Conservation (phyloP, 2,329 filamentous ascomycete species). For the Leptodontidium sp. region DNA sequence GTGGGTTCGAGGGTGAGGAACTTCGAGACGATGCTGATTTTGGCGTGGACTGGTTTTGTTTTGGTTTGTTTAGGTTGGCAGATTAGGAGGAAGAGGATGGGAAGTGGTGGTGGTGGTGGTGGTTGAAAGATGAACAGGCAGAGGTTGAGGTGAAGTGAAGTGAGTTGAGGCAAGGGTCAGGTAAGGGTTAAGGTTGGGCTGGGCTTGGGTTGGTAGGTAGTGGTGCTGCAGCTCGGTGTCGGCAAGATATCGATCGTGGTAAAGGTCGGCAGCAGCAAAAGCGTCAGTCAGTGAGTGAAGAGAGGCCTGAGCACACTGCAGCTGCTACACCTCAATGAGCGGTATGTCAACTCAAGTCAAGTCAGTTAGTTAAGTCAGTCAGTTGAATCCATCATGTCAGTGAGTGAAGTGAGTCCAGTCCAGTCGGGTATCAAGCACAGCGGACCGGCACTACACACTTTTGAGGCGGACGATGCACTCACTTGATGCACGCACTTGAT, state of each 20-base stretch:
- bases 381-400: background rate
- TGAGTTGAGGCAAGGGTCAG: too few species aligned
- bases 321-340: background rate
- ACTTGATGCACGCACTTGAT: conserved; percentile 47
- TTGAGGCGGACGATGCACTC: background rate
- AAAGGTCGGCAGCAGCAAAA: too few species aligned
- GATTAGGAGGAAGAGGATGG: background rate
- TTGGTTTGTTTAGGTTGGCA: background rate
- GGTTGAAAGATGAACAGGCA: conserved; percentile 11
- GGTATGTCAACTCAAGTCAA: background rate
- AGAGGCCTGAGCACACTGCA: conserved; percentile 22
- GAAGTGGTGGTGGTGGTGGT: background rate
- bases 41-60: background rate
- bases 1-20: background rate
- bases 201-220: too few species aligned
- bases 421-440: conserved; percentile 40
- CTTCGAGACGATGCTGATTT: background rate
- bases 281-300: background rate
- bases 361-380: background rate
- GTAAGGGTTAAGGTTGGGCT: too few species aligned
- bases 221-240: too few species aligned
- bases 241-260: too few species aligned
- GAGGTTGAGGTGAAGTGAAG: conserved; percentile 4
- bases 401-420: background rate
- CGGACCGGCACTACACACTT: background rate